Evolutionary conservation across 371 early-diverging fungal genomes (phyloP).

Genomic region (Thermomucor indicae-seudaticae): DNA sequence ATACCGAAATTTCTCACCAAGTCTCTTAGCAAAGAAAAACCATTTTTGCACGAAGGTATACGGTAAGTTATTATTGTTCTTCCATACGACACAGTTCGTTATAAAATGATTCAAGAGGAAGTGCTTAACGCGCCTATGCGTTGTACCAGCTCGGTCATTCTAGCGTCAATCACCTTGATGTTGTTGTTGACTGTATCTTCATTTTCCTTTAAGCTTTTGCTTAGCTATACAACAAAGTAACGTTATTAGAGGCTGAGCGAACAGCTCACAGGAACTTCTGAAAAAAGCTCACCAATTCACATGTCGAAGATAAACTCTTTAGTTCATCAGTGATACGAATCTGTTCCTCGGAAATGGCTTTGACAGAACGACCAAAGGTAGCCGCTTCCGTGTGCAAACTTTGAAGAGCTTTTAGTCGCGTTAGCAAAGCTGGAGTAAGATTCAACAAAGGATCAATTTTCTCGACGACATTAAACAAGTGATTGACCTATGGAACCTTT

Average conservation of each 20-base stretch:
- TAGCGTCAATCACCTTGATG: conserved; percentile 61
- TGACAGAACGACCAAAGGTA: conserved; percentile 71
- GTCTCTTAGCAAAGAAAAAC: too few relatives aligned
- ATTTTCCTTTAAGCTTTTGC: conserved; percentile 63
- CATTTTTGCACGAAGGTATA: too few relatives aligned
- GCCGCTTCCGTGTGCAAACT: conserved; percentile 80
- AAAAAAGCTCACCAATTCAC: conserved; percentile 42
- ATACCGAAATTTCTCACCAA: too few relatives aligned
- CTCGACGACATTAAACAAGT: conserved; percentile 68
- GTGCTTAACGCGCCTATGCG: conserved; percentile 37
- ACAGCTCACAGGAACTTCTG: too few relatives aligned
- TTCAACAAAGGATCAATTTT: conserved; percentile 76
- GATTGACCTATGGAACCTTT: conserved; percentile 49
- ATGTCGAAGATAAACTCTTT: conserved; percentile 60
- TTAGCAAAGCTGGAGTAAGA: conserved; percentile 75
- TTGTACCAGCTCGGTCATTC: conserved; percentile 64
- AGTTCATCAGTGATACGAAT: conserved; percentile 66
- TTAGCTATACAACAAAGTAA: conserved; percentile 34
- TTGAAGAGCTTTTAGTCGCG: conserved; percentile 78
- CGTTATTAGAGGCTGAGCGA: not conserved
- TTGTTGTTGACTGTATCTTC: conserved; percentile 60
- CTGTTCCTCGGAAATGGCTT: conserved; percentile 72
- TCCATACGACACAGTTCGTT: not conserved
- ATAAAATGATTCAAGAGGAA: conserved; percentile 1
- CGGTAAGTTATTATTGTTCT: too few relatives aligned